Evolutionary conservation across 106 monocot genomes (phyloP), one percentile per base, ranked within the genome.

Genomic region (Agapanthus africanus): DNA sequence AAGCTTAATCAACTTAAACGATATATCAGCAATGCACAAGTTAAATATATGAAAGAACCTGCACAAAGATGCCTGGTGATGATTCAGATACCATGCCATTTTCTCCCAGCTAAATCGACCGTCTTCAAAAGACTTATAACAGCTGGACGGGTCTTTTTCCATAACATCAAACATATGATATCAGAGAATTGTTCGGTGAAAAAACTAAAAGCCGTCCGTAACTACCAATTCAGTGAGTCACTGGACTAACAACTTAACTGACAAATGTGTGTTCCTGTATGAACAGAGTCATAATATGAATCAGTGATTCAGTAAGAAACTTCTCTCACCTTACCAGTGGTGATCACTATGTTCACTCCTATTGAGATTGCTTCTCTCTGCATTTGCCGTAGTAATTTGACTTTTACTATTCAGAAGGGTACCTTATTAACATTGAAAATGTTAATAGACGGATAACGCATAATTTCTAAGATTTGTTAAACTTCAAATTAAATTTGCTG

Each of bases 381-480:
- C 97, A 68, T 76, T 93, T 60, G 63, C 78, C 67, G 63, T 50
- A 64, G 75, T 76, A 66, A 97, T 70, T 70, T 84, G 80, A 65
- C 92, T 87, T 79, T 81, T 90, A 79, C 92, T 92, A 75, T 99
- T 99, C 72, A 99, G 73, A 72, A 99, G 87, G 67, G 91, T 97
- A 42, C 95, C 95, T 92, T 76, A 26, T 67, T 79, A 27, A 73
- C 57, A 76, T 7, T 66, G 49, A 61, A 27, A 67, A 16, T 63
- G 30, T 40, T 13, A 74, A 28, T 7, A 66, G 32, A 39, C 41
- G 22, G 1, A 50, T 2, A 16, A 36, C 22, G 35, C n/a, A 36
- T 21, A 67, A 71, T 19, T 52, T 34, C 10, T 6, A 59, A 60
- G 26, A 54, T 25, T 51, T 16, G 32, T 62, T 42, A 38, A 54